These are phyloP conservation scores for Acanthamoeba culbertsoni DNA, from an alignment of 208 protist species.

Conservation along the genomic window DNA sequence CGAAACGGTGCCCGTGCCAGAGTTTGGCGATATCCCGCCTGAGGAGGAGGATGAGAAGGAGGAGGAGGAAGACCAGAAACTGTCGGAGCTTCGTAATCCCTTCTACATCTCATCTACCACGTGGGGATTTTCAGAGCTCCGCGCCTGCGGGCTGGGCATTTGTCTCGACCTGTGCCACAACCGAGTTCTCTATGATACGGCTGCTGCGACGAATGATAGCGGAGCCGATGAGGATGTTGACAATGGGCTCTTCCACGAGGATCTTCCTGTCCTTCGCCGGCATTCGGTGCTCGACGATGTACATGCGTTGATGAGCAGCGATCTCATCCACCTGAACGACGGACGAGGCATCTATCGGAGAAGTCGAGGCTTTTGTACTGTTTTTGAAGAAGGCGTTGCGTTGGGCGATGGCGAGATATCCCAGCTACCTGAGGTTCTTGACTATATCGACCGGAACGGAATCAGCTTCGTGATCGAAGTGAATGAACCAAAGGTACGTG, in stretches of 20 bases:
- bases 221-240: not conserved
- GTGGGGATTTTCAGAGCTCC: not conserved
- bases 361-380: not conserved
- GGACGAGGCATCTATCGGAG: not conserved
- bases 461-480: not conserved
- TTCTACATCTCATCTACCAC: not conserved
- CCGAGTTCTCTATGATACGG: not conserved
- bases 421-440: not conserved
- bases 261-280: not conserved
- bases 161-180: not conserved
- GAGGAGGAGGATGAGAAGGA: too few species aligned
- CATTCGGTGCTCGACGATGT: not conserved
- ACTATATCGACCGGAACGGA: not conserved
- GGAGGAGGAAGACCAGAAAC: not conserved
- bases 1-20: not conserved
- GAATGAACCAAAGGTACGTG: not conserved
- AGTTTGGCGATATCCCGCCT: not conserved
- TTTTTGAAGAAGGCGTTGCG: not conserved
- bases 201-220: too few species aligned
- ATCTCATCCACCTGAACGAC: not conserved
- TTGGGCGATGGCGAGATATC: not conserved
- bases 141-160: not conserved
- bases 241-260: not conserved
- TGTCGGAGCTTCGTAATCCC: not conserved
- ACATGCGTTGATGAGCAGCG: not conserved